Evolutionary conservation across 345 rosid species (phyloP).

Genomic region (Stellera chamaejasme): DNA sequence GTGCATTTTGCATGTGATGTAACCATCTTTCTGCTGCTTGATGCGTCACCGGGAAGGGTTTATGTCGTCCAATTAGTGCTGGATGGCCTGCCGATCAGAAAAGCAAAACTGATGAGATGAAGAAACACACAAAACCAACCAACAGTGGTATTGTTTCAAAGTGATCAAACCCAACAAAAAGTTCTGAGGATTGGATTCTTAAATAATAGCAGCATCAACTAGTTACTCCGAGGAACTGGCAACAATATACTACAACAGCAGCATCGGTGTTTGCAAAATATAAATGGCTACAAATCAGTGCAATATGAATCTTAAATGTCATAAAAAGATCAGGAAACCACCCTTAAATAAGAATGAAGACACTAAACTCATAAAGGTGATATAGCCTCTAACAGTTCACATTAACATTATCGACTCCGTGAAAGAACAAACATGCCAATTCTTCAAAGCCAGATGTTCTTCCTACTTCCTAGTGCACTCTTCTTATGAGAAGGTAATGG

Average conservation of each 20-base stretch:
- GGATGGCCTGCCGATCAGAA: conserved; percentile 55
- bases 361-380: too few species aligned
- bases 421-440: too few species aligned
- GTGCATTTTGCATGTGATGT: conserved; percentile 73
- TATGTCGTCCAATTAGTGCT: conserved; percentile 79
- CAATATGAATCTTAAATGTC: too few species aligned
- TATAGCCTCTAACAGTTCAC: too few species aligned
- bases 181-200: background rate
- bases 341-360: too few species aligned
- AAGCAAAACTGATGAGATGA: background rate
- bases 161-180: background rate
- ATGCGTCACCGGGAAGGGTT: conserved; percentile 79
- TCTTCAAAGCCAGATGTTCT: too few species aligned
- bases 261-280: background rate
- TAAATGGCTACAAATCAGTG: too few species aligned
- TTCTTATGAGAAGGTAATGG: too few species aligned
- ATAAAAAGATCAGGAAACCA: too few species aligned
- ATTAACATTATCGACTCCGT: too few species aligned
- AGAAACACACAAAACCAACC: background rate
- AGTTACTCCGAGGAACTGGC: background rate
- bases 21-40: conserved; percentile 90
- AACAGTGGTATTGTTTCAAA: background rate
- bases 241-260: background rate
- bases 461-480: too few species aligned
- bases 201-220: background rate